Evolutionary conservation across 176 grass and related monocot genomes (phyloP), one percentile per base, ranked within the genome.

Genomic region (Metroxylon sagu): DNA sequence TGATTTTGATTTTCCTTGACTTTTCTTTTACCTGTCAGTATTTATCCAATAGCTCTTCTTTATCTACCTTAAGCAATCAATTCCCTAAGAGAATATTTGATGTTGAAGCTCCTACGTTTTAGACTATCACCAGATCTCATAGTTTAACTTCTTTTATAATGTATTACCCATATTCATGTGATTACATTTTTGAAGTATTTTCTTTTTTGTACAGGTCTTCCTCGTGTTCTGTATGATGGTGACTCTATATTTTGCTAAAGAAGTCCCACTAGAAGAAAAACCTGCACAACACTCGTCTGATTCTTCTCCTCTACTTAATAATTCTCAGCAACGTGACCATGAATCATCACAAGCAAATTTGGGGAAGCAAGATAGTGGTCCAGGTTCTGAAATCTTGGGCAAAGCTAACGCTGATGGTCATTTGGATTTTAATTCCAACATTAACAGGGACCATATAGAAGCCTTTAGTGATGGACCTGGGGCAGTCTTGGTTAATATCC

Each of bases 171-270:
- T 43, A 14, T 43, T 43, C 35, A 14, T 43, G 12, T 43, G 35
- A 43, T 3, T 3, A 14, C 35, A 43, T 43, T 43, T 43, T 43
- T 43, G 35, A 43, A 28, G 58, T 50, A 68, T 29, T 75, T 16
- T 69, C 26, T 62, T 72, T 5, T 70, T 17, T 61, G 19, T 39
- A 39, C 87, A 98, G 93, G 73, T 88, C 65, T 98, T 98, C 57
- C 87, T 98, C 62, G 4, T 92, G 53, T 92, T 88, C 27, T 98
- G 93, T 64, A 81, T 88, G 84, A 69, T 81, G 59, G 87, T 92
- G 54, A 98, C 93, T 35, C 68, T 98, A 53, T 92, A 98, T 75
- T 98, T 98, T n/a, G 87, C 93, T 63, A 78, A 98, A 50, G 93
- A 98, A 79, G 69, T 80, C 72, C 84, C 87, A 1, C 70, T 97